Evolutionary conservation across 2,329 filamentous ascomycete species (phyloP).

Genomic region (Akanthomyces lecanii): DNA sequence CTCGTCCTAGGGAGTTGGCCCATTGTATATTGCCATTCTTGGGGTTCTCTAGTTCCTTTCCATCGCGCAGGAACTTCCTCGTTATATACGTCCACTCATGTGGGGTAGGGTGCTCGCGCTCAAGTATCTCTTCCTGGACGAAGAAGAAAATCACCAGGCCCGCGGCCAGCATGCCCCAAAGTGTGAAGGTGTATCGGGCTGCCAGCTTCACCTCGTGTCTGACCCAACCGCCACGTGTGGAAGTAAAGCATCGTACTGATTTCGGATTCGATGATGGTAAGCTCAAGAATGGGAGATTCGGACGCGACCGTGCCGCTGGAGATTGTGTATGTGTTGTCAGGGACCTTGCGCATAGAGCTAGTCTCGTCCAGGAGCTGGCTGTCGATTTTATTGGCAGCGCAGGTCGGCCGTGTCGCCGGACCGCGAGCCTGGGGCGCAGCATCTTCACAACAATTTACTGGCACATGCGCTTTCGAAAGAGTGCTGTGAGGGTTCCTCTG

Average conservation of each 20-base stretch:
- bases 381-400: conserved; percentile 19
- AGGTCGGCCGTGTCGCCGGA: conserved; percentile 29
- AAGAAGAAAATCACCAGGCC: conserved; percentile 59
- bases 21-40: conserved; percentile 58
- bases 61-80: conserved; percentile 62
- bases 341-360: conserved; percentile 22
- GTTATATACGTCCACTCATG: conserved; percentile 74
- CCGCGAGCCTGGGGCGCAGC: conserved; percentile 37
- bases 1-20: conserved; percentile 59
- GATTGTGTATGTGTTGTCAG: conserved; percentile 28
- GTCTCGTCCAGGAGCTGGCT: background rate
- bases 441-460: background rate
- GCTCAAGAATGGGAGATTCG: conserved; percentile 45
- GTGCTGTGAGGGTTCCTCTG: background rate
- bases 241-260: conserved; percentile 71
- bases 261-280: conserved; percentile 46
- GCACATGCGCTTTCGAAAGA: background rate
- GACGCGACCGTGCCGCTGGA: conserved; percentile 29
- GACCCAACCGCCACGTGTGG: conserved; percentile 66
- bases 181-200: conserved; percentile 60
- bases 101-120: conserved; percentile 74
- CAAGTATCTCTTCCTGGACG: conserved; percentile 68
- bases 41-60: conserved; percentile 55
- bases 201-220: conserved; percentile 67
- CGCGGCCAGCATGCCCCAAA: conserved; percentile 61